Conservation (phyloP, 345 rosid species). For the Acer saccharum region DNA sequence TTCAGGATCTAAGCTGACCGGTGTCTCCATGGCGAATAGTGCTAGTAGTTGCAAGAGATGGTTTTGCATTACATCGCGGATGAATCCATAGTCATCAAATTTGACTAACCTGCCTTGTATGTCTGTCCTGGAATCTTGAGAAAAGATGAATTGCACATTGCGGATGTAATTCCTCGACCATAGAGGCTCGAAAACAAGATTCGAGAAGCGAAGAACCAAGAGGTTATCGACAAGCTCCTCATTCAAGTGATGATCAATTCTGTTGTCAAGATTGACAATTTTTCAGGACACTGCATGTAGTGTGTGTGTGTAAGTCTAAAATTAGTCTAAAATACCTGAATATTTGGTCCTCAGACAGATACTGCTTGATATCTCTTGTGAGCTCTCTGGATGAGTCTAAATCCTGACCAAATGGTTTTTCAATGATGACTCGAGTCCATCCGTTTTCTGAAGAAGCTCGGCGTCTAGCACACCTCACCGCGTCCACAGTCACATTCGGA, state of each 20-base stretch:
- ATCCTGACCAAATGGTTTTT: slow-evolving; percentile 60
- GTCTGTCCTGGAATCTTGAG: slow-evolving; percentile 52
- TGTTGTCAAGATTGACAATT: slow-evolving; percentile 11
- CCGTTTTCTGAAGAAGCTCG: slow-evolving; percentile 50
- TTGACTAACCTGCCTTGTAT: slow-evolving; percentile 53
- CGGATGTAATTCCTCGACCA: slow-evolving; percentile 59
- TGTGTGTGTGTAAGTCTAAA: neutral
- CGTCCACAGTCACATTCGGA: slow-evolving; percentile 48
- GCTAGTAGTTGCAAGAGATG: slow-evolving; percentile 57
- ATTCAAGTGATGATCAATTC: slow-evolving; percentile 59
- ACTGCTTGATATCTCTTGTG: slow-evolving; percentile 40
- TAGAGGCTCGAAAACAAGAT: slow-evolving; percentile 54
- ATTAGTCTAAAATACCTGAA: slow-evolving; percentile 38
- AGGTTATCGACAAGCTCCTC: slow-evolving; percentile 58
- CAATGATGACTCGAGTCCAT: slow-evolving; percentile 59
- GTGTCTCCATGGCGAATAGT: slow-evolving; percentile 63
- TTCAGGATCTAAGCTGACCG: slow-evolving; percentile 57
- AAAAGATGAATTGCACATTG: slow-evolving; percentile 53
- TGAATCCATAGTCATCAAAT: slow-evolving; percentile 53
- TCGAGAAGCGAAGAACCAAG: slow-evolving; percentile 56
- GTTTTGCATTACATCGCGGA: slow-evolving; percentile 54
- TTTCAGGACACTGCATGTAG: neutral
- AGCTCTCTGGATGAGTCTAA: slow-evolving; percentile 47
- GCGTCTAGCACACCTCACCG: slow-evolving; percentile 44
- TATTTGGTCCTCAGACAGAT: slow-evolving; percentile 50